These are phyloP conservation scores for Neofusicoccum kwambonambiense DNA, from an alignment of 2,329 filamentous ascomycete species.

Conservation along the genomic window DNA sequence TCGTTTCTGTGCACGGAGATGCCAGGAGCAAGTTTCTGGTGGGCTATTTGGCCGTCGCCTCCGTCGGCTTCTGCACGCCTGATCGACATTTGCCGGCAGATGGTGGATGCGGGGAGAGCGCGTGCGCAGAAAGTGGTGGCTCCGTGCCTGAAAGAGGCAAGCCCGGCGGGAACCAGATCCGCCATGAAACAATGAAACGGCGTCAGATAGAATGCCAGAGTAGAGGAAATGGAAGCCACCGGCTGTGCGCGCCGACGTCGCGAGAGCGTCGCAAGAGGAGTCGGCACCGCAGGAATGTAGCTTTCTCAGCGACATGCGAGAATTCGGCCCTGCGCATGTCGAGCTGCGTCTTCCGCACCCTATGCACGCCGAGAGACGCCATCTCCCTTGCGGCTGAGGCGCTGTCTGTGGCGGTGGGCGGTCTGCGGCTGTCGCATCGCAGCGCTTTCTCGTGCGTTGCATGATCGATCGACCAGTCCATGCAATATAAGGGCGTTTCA, in stretches of 20 bases:
- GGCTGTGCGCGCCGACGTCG: neutral
- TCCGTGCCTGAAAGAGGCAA: slow-evolving; percentile 14
- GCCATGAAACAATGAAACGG: slow-evolving; percentile 12
- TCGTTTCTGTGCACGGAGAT: neutral
- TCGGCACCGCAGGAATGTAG: neutral
- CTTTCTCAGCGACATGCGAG: neutral
- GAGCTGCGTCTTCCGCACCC: neutral
- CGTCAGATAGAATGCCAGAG: neutral
- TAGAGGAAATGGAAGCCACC: neutral
- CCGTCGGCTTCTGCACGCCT: neutral
- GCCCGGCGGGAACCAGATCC: slow-evolving; percentile 10
- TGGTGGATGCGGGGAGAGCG: slow-evolving; percentile 5
- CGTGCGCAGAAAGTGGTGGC: neutral
- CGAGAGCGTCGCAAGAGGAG: neutral
- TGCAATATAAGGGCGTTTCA: slow-evolving; percentile 11
- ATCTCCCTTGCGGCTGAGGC: neutral
- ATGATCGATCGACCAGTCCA: slow-evolving; percentile 2
- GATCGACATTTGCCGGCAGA: neutral
- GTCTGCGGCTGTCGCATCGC: neutral
- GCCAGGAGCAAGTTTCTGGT: slow-evolving; percentile 1
- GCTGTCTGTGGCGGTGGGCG: neutral
- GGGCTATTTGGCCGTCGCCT: neutral
- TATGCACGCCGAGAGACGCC: neutral
- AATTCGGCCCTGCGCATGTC: neutral
- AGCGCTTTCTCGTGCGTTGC: neutral